Evolutionary conservation across 306 rosid genomes (phyloP).

Genomic region (Casuarina equisetifolia): DNA sequence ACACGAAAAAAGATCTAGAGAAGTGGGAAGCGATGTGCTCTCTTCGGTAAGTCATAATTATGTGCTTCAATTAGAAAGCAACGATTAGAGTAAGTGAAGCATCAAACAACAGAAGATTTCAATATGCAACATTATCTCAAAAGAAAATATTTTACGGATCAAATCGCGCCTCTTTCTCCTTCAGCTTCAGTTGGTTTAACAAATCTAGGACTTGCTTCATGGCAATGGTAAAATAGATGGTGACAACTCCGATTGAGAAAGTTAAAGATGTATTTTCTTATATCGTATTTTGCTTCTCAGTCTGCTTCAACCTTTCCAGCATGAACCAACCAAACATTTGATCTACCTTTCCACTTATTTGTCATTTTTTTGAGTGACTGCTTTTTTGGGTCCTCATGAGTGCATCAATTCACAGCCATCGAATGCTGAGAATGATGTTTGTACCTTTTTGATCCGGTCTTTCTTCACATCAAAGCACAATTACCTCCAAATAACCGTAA

Average conservation of each 20-base stretch:
- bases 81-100: background rate
- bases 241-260: conserved; percentile 31
- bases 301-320: background rate
- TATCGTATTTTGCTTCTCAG: background rate
- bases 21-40: too few relatives aligned
- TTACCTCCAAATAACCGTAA: too few relatives aligned
- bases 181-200: conserved; percentile 13
- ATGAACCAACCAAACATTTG: background rate
- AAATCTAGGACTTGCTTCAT: conserved; percentile 25
- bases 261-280: conserved; percentile 19
- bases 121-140: background rate
- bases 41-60: background rate
- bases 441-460: too few relatives aligned
- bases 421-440: too few relatives aligned
- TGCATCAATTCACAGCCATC: too few relatives aligned
- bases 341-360: background rate
- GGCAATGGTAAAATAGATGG: conserved; percentile 25
- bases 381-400: too few relatives aligned
- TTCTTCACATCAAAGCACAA: too few relatives aligned
- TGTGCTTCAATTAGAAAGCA: background rate
- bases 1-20: too few relatives aligned
- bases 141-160: conserved; percentile 20
- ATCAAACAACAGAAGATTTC: background rate
- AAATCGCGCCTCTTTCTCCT: background rate
- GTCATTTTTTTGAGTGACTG: too few relatives aligned